Evolutionary conservation across 2,329 filamentous ascomycete genomes (phyloP).

Genomic region (Diaporthe capsici): DNA sequence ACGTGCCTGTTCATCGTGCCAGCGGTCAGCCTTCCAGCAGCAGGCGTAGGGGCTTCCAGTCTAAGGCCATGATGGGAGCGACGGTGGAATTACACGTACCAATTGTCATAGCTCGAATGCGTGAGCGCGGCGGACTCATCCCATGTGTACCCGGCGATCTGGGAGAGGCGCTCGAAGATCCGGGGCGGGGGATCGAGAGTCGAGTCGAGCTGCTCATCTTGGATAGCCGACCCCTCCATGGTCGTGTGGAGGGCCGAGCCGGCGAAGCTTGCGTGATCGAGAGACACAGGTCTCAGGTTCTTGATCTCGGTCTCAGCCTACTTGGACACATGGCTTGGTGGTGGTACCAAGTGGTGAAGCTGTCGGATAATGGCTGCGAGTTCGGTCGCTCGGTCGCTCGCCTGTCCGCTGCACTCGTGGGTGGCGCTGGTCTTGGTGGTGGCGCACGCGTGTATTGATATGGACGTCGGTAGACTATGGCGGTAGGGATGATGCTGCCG

Average conservation of each 20-base stretch:
- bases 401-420: conserved; percentile 11
- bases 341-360: conserved; percentile 24
- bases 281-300: conserved; percentile 43
- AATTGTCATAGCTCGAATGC: conserved; percentile 88
- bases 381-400: conserved; percentile 1
- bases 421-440: conserved; percentile 1
- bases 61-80: background rate
- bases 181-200: conserved; percentile 74
- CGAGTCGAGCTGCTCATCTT: conserved; percentile 60
- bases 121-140: conserved; percentile 73
- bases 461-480: background rate
- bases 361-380: conserved; percentile 7
- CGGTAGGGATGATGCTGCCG: conserved; percentile 28
- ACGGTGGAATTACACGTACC: conserved; percentile 62
- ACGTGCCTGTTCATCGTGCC: conserved; percentile 67
- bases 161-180: conserved; percentile 79
- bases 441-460: conserved; percentile 8
- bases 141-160: conserved; percentile 83
- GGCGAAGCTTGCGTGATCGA: conserved; percentile 35
- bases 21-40: conserved; percentile 40
- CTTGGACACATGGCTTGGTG: conserved; percentile 39
- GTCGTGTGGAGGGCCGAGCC: conserved; percentile 45
- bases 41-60: background rate
- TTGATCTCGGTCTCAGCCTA: conserved; percentile 37
- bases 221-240: conserved; percentile 67